Base-by-base conservation (phyloP, 176 grass and related monocot genomes). In the Zea luxurians region DNA sequence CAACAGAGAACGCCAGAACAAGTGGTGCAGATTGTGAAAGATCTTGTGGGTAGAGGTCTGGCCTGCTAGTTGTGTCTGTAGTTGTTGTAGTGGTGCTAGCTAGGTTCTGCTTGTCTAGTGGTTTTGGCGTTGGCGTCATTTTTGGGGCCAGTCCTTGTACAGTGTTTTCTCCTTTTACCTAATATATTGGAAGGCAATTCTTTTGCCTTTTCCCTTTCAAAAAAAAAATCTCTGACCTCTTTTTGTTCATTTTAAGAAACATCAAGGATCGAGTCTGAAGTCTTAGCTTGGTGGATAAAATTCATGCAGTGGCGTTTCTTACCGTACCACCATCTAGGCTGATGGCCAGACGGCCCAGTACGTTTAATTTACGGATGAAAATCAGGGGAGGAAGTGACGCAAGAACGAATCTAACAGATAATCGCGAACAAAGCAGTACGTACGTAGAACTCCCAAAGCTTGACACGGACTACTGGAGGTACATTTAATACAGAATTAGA, bases 191-290 rank as follows among this genome's bases (percentile, higher is more conserved):
- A n/a, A n/a, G n/a, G n/a, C n/a, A n/a, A n/a, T n/a, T n/a, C n/a
- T n/a, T n/a, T n/a, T n/a, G n/a, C n/a, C n/a, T n/a, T n/a, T n/a
- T n/a, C n/a, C n/a, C n/a, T n/a, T n/a, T n/a, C n/a, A n/a, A n/a
- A n/a, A n/a, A n/a, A n/a, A n/a, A n/a, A n/a, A n/a, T n/a, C 68
- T 70, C 66, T 68, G 41, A 70, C 10, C 10, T 27, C 68, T 9
- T 4, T 53, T 53, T 16, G 0, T 9, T 20, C 17, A 18, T 17
- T 71, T 53, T 37, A 3, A 9, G 17, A 53, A 52, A 16, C 13
- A 52, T 17, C 34, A 34, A 52, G 7, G 47, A 52, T 50, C 4
- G 49, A 52, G 48, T 16, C 53, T 72, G 27, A 72, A 72, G 37
- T 34, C 27, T 35, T 52, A 27, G 27, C 27, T 27, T 27, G 34